Base-by-base conservation (phyloP, 2,329 filamentous ascomycete genomes). In the Penicillium sp. region DNA sequence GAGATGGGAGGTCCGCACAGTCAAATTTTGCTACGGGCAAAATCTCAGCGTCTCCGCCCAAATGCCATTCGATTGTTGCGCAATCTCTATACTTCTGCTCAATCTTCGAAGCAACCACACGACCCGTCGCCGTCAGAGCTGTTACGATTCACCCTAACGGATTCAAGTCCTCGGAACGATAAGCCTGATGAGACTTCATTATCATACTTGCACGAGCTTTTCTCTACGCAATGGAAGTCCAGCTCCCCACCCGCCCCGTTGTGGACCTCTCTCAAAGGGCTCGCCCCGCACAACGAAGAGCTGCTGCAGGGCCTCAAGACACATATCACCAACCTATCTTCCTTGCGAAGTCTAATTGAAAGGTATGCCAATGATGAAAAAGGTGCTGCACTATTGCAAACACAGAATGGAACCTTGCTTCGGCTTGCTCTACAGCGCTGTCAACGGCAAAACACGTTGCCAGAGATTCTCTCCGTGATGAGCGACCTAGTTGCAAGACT, bases 71-170 rank as follows among this genome's bases (percentile, higher is more conserved):
- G 13, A 22, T 39, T 14, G 29, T 24, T 39, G 36, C 44, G 27
- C 45, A 38, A 8, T 11, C 8, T 53, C 21, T 43, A 49, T 38
- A 36, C 16, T 29, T 7, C 31, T 27, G n/a, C 27, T 18, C 31
- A 27, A 22, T 27, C 29, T n/a, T 31, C 43, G 27, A 47, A 52
- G 43, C 50, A 24, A 32, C 22, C 38, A 18, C 50, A 24, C 22
- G 56, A 56, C 34, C 67, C 50, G 58, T 66, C 38, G 38, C 60
- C 66, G 21, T 66, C 69, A 18, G 63, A 73, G 48, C 44, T 73
- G 44, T 57, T 74, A 38, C 68, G 70, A 49, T 74, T 68, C 58
- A 60, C 65, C 11, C 44, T 75, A 34, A 71, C 58, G 8, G 64
- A 64, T 27, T 65, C 57, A 21, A 54, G 42, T 29, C 51, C 43